These are phyloP conservation scores for Cercospora beticola DNA, from an alignment of 2,329 filamentous ascomycete species.

Conservation along the genomic window DNA sequence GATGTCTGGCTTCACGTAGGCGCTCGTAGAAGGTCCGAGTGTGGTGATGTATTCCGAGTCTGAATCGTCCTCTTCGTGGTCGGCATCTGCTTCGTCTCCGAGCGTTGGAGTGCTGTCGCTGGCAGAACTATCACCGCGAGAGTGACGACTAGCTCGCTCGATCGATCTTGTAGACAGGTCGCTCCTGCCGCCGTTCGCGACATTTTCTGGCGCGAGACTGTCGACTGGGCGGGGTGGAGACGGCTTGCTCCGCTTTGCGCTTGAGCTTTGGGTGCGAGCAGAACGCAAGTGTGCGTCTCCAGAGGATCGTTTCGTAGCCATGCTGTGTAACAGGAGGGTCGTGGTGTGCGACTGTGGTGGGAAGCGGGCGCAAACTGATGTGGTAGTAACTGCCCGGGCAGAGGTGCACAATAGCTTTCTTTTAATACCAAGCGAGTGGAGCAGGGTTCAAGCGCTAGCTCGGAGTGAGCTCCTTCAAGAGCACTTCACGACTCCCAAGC, in stretches of 20 bases:
- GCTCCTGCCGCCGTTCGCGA: not conserved
- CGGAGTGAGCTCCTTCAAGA: not conserved
- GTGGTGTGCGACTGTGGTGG: not conserved
- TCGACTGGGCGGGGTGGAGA: not conserved
- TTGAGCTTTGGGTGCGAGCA: not conserved
- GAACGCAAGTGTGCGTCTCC: not conserved
- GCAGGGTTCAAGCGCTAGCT: not conserved
- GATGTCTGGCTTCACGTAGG: slow-evolving; percentile 18
- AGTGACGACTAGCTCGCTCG: not conserved
- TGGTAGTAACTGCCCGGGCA: not conserved
- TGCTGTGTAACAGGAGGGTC: not conserved
- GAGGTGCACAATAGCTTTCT: not conserved
- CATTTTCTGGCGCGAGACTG: not conserved
- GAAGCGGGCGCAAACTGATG: not conserved
- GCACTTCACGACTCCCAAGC: not conserved
- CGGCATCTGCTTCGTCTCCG: slow-evolving; percentile 14
- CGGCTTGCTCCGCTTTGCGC: slow-evolving; percentile 5
- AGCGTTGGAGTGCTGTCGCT: slow-evolving; percentile 3
- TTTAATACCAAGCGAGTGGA: not conserved
- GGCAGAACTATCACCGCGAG: not conserved
- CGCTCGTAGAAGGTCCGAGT: not conserved
- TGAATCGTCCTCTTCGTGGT: slow-evolving; percentile 18
- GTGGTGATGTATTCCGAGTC: slow-evolving; percentile 1
- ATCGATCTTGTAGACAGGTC: not conserved
- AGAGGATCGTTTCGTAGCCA: slow-evolving; percentile 10